A percentile compares a stretch with the other conserved stretches of the same genome.
These are phyloP conservation scores for Vitis hybrid DNA, from an alignment of 177 flowering plant species.

Conservation along the genomic window DNA sequence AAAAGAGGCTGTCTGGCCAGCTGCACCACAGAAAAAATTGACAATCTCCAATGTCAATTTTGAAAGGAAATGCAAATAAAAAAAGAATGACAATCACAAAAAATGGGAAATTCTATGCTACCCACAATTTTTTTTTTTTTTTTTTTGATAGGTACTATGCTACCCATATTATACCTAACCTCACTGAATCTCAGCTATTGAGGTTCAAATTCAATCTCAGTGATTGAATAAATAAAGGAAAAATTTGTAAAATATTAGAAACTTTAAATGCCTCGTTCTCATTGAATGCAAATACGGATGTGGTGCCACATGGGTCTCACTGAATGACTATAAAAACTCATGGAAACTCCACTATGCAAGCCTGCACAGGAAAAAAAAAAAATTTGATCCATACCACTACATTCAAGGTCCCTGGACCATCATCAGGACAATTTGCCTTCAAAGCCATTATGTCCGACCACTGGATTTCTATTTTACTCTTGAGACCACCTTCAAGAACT, in stretches of 20 bases:
- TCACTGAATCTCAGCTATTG: too few species aligned
- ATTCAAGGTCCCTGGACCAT: slow-evolving; percentile 64
- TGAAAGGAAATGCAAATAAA: background rate
- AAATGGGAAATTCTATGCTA: background rate
- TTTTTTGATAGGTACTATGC: too few species aligned
- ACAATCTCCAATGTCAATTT: background rate
- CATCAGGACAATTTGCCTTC: slow-evolving; percentile 71
- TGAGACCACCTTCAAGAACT: slow-evolving; percentile 76
- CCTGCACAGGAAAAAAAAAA: background rate
- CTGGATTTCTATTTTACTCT: slow-evolving; percentile 84
- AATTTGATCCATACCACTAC: slow-evolving; percentile 54
- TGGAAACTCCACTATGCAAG: background rate
- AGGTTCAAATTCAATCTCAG: too few species aligned
- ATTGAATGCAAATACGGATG: too few species aligned
- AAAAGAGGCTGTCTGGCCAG: slow-evolving; percentile 90
- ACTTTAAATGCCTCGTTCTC: too few species aligned
- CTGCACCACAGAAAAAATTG: slow-evolving; percentile 36
- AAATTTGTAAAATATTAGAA: too few species aligned
- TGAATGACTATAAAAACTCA: too few species aligned
- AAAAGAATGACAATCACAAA: slow-evolving; percentile 1
- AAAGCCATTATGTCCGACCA: slow-evolving; percentile 90
- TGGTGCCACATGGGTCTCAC: too few species aligned
- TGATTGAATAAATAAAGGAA: too few species aligned
- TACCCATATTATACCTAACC: too few species aligned
- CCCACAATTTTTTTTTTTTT: background rate